Evolutionary conservation across 2,329 filamentous ascomycete genomes (phyloP).

Genomic region (Neopestalotiopsis sp.): DNA sequence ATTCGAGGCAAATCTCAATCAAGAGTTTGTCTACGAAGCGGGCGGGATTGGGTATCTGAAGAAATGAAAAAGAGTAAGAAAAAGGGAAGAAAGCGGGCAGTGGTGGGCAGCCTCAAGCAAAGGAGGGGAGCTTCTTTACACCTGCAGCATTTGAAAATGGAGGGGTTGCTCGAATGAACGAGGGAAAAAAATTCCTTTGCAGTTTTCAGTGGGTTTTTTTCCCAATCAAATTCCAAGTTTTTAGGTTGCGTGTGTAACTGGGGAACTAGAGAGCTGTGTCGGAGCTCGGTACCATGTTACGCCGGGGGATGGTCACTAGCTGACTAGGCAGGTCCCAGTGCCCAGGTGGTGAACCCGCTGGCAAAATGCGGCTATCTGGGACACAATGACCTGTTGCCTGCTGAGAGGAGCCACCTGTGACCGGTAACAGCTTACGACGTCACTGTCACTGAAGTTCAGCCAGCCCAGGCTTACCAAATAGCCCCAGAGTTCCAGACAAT

Average conservation of each 20-base stretch:
- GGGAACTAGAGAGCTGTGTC: slow-evolving; percentile 6
- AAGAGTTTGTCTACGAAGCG: slow-evolving; percentile 21
- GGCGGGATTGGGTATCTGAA: slow-evolving; percentile 26
- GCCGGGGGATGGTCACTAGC: background rate
- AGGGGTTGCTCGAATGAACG: slow-evolving; percentile 13
- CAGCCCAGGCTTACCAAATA: background rate
- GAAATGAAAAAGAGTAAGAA: slow-evolving; percentile 19
- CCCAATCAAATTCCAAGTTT: slow-evolving; percentile 15
- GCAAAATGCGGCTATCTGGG: background rate
- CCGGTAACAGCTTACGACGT: background rate
- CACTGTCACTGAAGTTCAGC: background rate
- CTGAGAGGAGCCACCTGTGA: background rate
- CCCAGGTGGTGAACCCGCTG: too few relatives aligned
- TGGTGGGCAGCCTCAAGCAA: slow-evolving; percentile 18
- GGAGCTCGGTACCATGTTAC: slow-evolving; percentile 17
- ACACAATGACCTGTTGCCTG: background rate
- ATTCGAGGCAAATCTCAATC: slow-evolving; percentile 23
- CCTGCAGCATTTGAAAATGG: slow-evolving; percentile 16
- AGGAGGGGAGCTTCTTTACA: slow-evolving; percentile 14
- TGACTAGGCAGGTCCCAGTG: background rate
- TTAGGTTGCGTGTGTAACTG: background rate
- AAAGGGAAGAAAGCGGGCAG: background rate
- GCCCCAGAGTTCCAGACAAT: background rate
- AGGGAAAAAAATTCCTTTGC: slow-evolving; percentile 20
- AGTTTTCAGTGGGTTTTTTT: slow-evolving; percentile 16